Evolutionary conservation across 805 yeast species (phyloP).

Genomic region (Metschnikowia similis): DNA sequence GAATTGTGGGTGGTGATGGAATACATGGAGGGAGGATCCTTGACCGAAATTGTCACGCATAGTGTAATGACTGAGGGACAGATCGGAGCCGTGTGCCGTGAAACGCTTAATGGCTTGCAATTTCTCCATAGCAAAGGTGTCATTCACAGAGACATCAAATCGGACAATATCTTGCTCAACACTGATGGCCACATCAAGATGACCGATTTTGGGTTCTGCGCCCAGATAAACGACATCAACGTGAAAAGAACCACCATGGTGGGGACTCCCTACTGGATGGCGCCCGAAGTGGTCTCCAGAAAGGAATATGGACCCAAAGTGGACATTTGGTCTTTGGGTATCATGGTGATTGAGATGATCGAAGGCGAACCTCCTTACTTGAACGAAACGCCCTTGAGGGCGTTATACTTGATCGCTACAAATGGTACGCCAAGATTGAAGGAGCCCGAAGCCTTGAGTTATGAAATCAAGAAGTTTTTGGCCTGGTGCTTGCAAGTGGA

Average conservation of each 20-base stretch:
- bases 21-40: constrained; percentile 97
- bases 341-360: constrained; percentile 97
- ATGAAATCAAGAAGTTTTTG: constrained; percentile 63
- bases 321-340: constrained; percentile 97
- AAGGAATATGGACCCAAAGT: constrained; percentile 96
- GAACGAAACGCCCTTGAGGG: constrained; percentile 93
- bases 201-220: constrained; percentile 97
- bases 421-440: constrained; percentile 94
- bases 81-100: constrained; percentile 92
- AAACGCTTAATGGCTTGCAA: constrained; percentile 78
- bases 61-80: constrained; percentile 88
- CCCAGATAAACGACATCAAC: constrained; percentile 74
- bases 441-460: constrained; percentile 76
- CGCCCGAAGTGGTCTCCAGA: constrained; percentile 94
- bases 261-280: constrained; percentile 99
- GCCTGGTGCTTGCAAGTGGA: constrained; percentile 78
- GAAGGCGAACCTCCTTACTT: constrained; percentile 99
- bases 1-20: constrained; percentile 98
- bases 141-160: constrained; percentile 92
- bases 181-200: constrained; percentile 85
- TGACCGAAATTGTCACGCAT: constrained; percentile 93
- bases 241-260: constrained; percentile 96
- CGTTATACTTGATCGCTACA: constrained; percentile 89
- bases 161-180: constrained; percentile 84
- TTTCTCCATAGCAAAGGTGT: constrained; percentile 90